phyloP scores from a whole-genome alignment of 2,329 filamentous ascomycete genomes.

The Bipolaris zeicola region DNA sequence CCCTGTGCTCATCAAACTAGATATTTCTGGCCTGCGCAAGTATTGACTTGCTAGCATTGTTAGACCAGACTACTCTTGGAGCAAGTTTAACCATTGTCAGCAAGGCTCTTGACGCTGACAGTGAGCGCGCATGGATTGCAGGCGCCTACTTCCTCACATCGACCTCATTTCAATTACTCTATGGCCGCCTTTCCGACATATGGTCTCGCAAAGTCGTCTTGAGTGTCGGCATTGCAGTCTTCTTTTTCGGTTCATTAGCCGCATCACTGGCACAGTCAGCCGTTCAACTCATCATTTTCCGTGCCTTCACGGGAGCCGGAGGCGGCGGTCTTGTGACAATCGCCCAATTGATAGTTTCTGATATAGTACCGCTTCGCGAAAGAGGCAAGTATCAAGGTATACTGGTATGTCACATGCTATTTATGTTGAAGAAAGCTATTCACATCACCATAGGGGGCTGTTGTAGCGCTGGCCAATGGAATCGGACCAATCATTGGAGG shows the following conservation, averaged over 20 bases:
- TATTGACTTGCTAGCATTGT: slow-evolving; percentile 27
- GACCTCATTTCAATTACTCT: slow-evolving; percentile 69
- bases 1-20: slow-evolving; percentile 11
- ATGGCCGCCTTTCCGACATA: slow-evolving; percentile 67
- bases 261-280: slow-evolving; percentile 60
- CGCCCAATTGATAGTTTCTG: slow-evolving; percentile 47
- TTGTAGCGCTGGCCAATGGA: slow-evolving; percentile 34
- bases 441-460: slow-evolving; percentile 39
- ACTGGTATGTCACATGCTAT: slow-evolving; percentile 12
- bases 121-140: slow-evolving; percentile 62
- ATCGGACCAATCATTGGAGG: slow-evolving; percentile 38
- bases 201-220: slow-evolving; percentile 56
- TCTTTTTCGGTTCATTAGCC: slow-evolving; percentile 61
- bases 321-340: slow-evolving; percentile 62
- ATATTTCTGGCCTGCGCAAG: slow-evolving; percentile 33
- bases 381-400: slow-evolving; percentile 49
- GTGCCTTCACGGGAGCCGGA: slow-evolving; percentile 65
- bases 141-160: slow-evolving; percentile 62
- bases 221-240: slow-evolving; percentile 57
- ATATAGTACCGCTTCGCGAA: slow-evolving; percentile 47
- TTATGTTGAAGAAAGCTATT: neutral
- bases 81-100: slow-evolving; percentile 27
- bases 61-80: slow-evolving; percentile 32
- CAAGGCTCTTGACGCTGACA: slow-evolving; percentile 46
- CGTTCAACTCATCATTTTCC: slow-evolving; percentile 62